Evolutionary conservation across 441 rosid genomes (phyloP), one percentile per base, ranked within the genome.

Genomic region (Euphorbia corollata): DNA sequence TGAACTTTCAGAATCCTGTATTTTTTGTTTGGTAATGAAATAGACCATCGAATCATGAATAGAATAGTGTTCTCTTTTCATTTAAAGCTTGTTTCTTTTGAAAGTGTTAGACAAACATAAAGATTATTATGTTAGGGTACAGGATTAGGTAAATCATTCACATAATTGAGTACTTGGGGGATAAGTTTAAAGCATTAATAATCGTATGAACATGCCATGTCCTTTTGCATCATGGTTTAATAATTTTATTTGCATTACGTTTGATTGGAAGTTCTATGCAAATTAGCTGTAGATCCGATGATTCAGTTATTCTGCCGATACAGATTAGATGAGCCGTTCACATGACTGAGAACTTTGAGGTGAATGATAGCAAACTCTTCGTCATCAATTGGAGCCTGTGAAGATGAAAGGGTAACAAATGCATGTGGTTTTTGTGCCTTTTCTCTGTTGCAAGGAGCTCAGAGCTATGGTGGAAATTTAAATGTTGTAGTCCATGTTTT

Each of bases 401-500:
- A 74, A 68, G 80, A 71, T 56, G 66, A 77, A 75, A 73, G 78
- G 81, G 77, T 81, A 77, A 65, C 73, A 63, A 57, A 74, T 68
- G 69, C 67, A 41, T 71, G 66, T 69, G 73, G 59, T 61, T 80
- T 65, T 67, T 64, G 74, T 68, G 63, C 74, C 74, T 64, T 71
- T 71, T 67, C 41, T 79, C 71, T 61, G 68, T 53, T 24, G 36
- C 61, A 71, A 64, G 69, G 71, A 67, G 56, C 63, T 69, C 61
- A 47, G 32, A 57, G 59, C 51, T 54, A 53, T 61, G 73, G 58
- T 39, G 56, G 73, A 72, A 56, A 61, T 50, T 61, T 75, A 75
- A 67, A 48, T 65, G 43, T 67, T 74, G 61, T 74, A 62, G 69
- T 69, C 43, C 59, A 30, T 67, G 62, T 73, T 41, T 48, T 71